These are phyloP conservation scores for Lasiodiplodia hormozganensis DNA, from an alignment of 2,329 filamentous ascomycete genomes.

Conservation along the genomic window DNA sequence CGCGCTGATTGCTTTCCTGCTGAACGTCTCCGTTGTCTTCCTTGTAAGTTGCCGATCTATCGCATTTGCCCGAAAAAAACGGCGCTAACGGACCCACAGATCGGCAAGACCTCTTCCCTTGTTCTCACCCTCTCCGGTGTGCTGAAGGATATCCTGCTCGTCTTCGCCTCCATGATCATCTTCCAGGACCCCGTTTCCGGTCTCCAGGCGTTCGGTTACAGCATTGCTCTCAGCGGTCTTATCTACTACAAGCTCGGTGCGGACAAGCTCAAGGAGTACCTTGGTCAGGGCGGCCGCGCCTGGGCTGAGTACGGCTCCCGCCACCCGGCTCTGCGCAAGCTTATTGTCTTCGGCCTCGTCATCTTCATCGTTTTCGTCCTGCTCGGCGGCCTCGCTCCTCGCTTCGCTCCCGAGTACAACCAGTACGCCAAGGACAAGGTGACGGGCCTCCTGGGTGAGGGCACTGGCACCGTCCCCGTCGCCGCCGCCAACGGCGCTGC, in stretches of 20 bases:
- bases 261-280: conserved; percentile 83
- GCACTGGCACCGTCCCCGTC: conserved; percentile 31
- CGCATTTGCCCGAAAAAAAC: neutral
- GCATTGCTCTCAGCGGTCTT: conserved; percentile 78
- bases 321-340: conserved; percentile 79
- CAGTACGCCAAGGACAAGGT: conserved; percentile 44
- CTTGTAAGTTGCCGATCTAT: conserved; percentile 64
- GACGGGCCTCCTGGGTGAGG: conserved; percentile 44
- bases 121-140: conserved; percentile 88
- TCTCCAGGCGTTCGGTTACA: conserved; percentile 84
- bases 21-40: conserved; percentile 87
- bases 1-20: conserved; percentile 77
- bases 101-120: conserved; percentile 85
- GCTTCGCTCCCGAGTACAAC: conserved; percentile 46
- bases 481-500: conserved; percentile 25
- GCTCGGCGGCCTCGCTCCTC: conserved; percentile 59
- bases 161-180: conserved; percentile 79
- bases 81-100: conserved; percentile 57
- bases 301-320: conserved; percentile 87
- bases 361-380: conserved; percentile 73
- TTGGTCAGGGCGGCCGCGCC: conserved; percentile 72
- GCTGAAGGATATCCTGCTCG: conserved; percentile 85
- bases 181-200: conserved; percentile 77
- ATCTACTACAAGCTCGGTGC: conserved; percentile 86
- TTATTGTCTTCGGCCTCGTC: conserved; percentile 71